phyloP scores from a whole-genome alignment of 495 filamentous ascomycete genomes.

The Penicillium bialowiezense region DNA sequence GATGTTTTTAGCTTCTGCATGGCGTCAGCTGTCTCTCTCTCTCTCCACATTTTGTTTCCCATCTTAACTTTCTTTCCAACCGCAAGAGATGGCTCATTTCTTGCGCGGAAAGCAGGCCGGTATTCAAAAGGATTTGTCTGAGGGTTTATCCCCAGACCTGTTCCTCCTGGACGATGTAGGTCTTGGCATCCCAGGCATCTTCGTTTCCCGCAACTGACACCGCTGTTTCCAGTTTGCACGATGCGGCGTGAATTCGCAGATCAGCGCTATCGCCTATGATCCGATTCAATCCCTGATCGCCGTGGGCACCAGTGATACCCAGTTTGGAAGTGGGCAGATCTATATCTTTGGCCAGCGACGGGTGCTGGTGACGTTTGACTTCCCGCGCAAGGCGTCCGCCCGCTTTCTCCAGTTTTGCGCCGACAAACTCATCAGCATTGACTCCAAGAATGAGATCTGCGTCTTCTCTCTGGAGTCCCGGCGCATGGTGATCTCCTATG shows the following conservation, averaged over 20 bases:
- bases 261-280: conserved; percentile 81
- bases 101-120: conserved; percentile 90
- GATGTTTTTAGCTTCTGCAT: conserved; percentile 25
- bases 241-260: conserved; percentile 85
- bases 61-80: conserved; percentile 3
- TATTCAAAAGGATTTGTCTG: conserved; percentile 85
- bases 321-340: conserved; percentile 75
- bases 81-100: conserved; percentile 69
- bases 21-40: conserved; percentile 23
- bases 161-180: conserved; percentile 79
- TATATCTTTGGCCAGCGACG: conserved; percentile 87
- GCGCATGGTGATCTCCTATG: conserved; percentile 58
- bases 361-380: conserved; percentile 63
- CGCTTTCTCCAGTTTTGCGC: conserved; percentile 71
- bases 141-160: conserved; percentile 66
- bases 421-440: conserved; percentile 77
- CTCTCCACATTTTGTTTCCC: conserved; percentile 14
- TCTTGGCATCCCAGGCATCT: conserved; percentile 31
- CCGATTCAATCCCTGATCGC: conserved; percentile 91
- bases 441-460: conserved; percentile 76
- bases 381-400: conserved; percentile 66
- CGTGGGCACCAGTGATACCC: conserved; percentile 82
- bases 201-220: conserved; percentile 24
- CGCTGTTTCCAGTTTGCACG: conserved; percentile 57
- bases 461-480: conserved; percentile 72